Percentiles rank a stretch among this genome's conserved stretches.
phyloP scores from a whole-genome alignment of 2,329 filamentous ascomycete genomes.

The Exophiala oligosperma region DNA sequence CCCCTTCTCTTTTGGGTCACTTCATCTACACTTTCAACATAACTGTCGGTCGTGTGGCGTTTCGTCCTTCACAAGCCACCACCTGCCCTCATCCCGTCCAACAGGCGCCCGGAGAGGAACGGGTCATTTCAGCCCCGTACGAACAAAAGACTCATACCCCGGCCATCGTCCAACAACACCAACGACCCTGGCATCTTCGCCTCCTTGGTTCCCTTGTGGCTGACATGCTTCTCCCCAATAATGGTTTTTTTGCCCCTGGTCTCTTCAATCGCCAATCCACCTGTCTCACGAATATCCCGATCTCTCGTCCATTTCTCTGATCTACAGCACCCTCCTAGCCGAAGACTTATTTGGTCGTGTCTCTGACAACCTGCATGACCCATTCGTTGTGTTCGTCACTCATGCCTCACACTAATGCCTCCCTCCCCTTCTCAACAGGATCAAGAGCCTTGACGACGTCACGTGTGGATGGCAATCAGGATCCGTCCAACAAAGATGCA shows the following conservation, averaged over 20 bases:
- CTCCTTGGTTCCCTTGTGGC: background rate
- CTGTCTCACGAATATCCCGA: conserved; percentile 3
- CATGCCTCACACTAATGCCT: no score
- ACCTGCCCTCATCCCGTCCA: no score
- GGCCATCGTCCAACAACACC: no score
- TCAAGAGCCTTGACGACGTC: no score
- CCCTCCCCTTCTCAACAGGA: no score
- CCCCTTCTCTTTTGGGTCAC: background rate
- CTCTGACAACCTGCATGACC: background rate
- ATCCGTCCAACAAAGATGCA: no score
- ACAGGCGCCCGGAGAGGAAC: no score
- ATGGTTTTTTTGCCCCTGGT: background rate
- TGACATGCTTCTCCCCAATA: background rate
- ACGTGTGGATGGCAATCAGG: no score
- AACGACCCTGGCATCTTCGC: background rate
- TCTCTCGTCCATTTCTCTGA: conserved; percentile 1
- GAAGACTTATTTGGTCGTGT: background rate
- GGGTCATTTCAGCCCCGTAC: no score
- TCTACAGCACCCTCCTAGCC: background rate
- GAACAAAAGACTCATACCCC: background rate
- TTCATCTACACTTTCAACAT: background rate
- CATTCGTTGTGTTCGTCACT: background rate
- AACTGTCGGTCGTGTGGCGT: background rate
- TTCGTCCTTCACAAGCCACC: no score
- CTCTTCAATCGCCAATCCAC: background rate